Base-by-base conservation (phyloP, 1,284 basidiomycete genomes). In the Cryptococcus amylolentus region DNA sequence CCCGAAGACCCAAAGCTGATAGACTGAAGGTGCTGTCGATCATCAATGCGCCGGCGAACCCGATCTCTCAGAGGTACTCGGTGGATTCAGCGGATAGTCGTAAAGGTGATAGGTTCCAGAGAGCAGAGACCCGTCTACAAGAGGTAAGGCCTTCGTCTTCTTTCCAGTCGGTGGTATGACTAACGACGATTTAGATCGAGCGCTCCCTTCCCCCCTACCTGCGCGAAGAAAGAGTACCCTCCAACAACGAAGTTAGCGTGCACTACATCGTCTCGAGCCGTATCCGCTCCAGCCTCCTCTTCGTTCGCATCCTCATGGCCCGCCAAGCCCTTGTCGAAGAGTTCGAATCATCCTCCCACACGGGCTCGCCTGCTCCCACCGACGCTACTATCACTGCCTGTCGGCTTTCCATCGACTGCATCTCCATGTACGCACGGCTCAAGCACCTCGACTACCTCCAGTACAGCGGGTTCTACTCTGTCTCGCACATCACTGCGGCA, bases 311-410 rank as follows among this genome's bases (percentile, higher is more conserved):
- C 1, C 43, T 58, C 8, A 54, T 58, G 6, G 51, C 56, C 18
- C 56, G 56, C n/a, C 56, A 58, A 47, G 16, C 38, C 37, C 40
- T 58, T 23, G 54, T 58, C 20, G 56, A 58, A 38, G 56, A 58
- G 20, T 51, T 58, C 27, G 56, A 58, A 42, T 23, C 43, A 9
- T 26, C 14, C 18, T 28, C 47, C 13, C 10, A 16, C 6, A 16
- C 37, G 2, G 28, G 48, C 10, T 26, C 48, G 14, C 23, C 20
- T 7, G n/a, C 43, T 8, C 56, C 56, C 5, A 54, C 44, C 43
- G 52, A 58, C 6, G 51, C 54, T 9, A 59, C 46, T 1, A 28
- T 55, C 18, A 42, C 41, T 8, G 57, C 57, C 6, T 52, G 50
- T 37, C 26, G 40, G 7, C 54, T 59, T 3, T 55, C 57, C 3